Evolutionary conservation across 805 yeast species (phyloP).

Genomic region (Ascoidea rubescens): DNA sequence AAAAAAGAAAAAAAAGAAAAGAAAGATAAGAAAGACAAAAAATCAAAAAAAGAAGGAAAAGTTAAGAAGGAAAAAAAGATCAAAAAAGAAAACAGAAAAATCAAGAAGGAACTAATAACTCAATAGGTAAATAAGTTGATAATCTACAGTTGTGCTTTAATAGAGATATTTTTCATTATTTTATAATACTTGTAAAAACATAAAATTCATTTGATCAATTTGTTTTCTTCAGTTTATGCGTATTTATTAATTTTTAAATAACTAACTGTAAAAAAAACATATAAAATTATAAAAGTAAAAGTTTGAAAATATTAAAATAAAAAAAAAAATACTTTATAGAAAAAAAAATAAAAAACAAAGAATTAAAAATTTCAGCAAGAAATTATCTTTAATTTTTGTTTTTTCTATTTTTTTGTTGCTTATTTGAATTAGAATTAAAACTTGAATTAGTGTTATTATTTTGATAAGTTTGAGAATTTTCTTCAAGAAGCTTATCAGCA

Average conservation of each 20-base stretch:
- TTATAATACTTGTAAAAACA: too few relatives aligned
- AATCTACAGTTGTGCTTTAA: too few relatives aligned
- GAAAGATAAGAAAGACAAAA: not conserved
- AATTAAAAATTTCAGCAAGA: not conserved
- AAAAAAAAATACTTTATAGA: not conserved
- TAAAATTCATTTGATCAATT: too few relatives aligned
- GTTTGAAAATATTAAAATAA: too few relatives aligned
- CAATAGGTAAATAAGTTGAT: not conserved
- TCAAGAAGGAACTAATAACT: not conserved
- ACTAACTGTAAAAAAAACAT: too few relatives aligned
- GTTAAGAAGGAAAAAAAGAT: not conserved
- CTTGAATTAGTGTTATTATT: not conserved
- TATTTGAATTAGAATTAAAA: not conserved
- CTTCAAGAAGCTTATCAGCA: constrained; percentile 11
- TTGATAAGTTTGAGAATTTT: not conserved
- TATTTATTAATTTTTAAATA: too few relatives aligned
- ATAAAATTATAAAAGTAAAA: too few relatives aligned
- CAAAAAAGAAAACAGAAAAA: not conserved
- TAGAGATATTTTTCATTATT: too few relatives aligned
- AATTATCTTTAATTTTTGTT: not conserved
- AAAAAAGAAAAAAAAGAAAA: not conserved
- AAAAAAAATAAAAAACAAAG: too few relatives aligned
- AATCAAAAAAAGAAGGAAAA: not conserved
- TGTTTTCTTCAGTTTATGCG: too few relatives aligned
- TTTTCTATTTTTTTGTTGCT: not conserved